Evolutionary conservation across 73 alveolate genomes (phyloP), one percentile per base, ranked within the genome.

Genomic region (Symbiodinium natans): DNA sequence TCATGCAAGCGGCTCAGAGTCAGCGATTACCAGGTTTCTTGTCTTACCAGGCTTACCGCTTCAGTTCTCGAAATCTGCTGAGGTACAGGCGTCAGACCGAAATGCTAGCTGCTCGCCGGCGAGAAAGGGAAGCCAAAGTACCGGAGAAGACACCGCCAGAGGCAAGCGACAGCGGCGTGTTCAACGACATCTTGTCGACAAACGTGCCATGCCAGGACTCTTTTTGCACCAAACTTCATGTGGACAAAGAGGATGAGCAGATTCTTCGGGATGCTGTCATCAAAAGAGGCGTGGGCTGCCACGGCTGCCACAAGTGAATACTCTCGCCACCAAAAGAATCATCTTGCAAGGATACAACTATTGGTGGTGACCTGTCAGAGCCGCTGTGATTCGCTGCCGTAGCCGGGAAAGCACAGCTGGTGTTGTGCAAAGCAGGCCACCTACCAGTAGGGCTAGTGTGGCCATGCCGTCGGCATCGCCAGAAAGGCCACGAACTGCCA

Each of bases 81-180:
- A 90, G 97, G 97, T 90, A 90, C 87, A 39, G 97, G 56, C 97
- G 97, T 13, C 97, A 90, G 54, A 90, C 97, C 9, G 97, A 90
- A 43, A 82, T 88, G 48, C 29, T 90, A 52, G 97, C 63, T 1
- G 97, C 97, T 7, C 87, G 87, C 27, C 43, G 88, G 29, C 77
- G 97, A 40, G 74, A 39, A 75, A 34, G 27, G n/a, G 92, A 42
- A 25, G 68, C 41, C 39, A 41, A 77, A 2, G 2, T 36, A 34
- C 86, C n/a, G 52, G 52, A 36, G 86, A 34, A 77, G 54, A 19
- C 29, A 56, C 77, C 77, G 10, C 34, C 34, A 52, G 68, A 52
- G 68, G 68, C 17, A 34, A 27, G 36, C 11, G 19, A 3, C 40
- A 21, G 15, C 11, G 82, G 25, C 63, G 8, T 48, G 63, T 48